These are phyloP conservation scores for Flueggea neowawraea DNA, from an alignment of 441 rosid genomes.

Conservation along the genomic window DNA sequence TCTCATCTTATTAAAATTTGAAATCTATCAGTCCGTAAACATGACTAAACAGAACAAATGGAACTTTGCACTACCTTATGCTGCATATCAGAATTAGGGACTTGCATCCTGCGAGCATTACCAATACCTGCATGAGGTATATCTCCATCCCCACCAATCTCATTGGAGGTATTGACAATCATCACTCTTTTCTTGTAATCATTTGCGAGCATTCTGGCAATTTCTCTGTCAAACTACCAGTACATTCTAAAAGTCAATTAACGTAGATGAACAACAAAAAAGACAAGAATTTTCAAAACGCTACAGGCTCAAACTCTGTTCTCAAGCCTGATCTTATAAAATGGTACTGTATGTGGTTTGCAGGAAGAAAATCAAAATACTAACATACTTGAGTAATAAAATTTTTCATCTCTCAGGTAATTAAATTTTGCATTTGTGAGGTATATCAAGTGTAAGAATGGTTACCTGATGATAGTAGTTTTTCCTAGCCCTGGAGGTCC, in stretches of 20 bases:
- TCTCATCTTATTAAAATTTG: no score
- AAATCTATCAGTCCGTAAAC: no score
- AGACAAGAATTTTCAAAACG: no score
- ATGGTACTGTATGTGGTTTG: no score
- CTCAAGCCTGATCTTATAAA: no score
- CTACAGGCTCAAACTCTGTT: no score
- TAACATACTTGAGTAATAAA: no score
- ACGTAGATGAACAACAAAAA: background rate
- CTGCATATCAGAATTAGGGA: constrained; percentile 89
- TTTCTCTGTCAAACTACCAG: constrained; percentile 45
- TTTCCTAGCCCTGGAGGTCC: constrained; percentile 98
- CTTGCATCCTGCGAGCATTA: constrained; percentile 98
- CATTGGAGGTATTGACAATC: constrained; percentile 93
- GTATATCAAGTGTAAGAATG: no score
- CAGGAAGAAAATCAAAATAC: no score
- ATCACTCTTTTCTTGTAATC: constrained; percentile 86
- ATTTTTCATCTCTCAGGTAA: no score
- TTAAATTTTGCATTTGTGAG: no score
- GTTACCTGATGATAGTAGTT: constrained; percentile 88
- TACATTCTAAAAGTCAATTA: background rate
- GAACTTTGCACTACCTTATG: constrained; percentile 45
- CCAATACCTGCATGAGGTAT: constrained; percentile 96
- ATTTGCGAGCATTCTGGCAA: constrained; percentile 92
- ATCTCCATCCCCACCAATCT: constrained; percentile 99
- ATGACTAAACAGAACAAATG: no score